A percentile compares a stretch with the other conserved stretches of the same genome.
Evolutionary conservation across 805 yeast species (phyloP).

Genomic region (Wickerhamiella musiphila): DNA sequence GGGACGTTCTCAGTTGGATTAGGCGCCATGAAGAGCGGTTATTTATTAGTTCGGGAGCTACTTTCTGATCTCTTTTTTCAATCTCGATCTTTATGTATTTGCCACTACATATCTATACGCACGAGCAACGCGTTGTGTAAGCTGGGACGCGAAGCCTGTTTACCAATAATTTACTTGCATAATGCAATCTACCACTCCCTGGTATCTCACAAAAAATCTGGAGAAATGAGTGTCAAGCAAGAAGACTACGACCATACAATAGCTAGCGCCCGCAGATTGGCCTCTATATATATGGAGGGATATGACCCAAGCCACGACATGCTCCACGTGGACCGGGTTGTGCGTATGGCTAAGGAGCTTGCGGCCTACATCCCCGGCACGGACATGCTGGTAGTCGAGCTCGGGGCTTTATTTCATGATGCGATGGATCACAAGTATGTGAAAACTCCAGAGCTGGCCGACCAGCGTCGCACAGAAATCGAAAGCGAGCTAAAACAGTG

Average conservation of each 20-base stretch:
- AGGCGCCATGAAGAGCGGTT: constrained; percentile 48
- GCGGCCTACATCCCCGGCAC: constrained; percentile 10
- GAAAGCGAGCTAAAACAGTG: constrained; percentile 6
- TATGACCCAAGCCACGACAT: constrained; percentile 22
- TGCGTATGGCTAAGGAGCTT: constrained; percentile 15
- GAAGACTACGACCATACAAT: too few relatives aligned
- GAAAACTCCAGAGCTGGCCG: constrained; percentile 3
- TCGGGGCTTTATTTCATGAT: constrained; percentile 22
- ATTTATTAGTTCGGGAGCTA: constrained; percentile 60
- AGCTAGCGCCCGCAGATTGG: background rate
- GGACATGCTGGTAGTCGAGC: constrained; percentile 17
- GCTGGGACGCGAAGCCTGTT: too few relatives aligned
- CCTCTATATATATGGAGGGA: constrained; percentile 12
- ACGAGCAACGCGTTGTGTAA: too few relatives aligned
- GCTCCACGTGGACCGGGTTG: constrained; percentile 19
- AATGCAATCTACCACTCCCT: too few relatives aligned
- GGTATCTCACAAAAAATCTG: too few relatives aligned
- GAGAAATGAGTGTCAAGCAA: too few relatives aligned
- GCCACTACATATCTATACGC: too few relatives aligned
- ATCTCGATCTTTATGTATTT: too few relatives aligned
- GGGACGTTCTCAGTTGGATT: constrained; percentile 60
- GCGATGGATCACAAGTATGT: constrained; percentile 20
- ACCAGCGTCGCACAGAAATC: constrained; percentile 7
- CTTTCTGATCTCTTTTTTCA: constrained; percentile 34
- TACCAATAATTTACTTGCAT: too few relatives aligned